Conservation (phyloP, 441 rosid species). For the Jatropha multifida region DNA sequence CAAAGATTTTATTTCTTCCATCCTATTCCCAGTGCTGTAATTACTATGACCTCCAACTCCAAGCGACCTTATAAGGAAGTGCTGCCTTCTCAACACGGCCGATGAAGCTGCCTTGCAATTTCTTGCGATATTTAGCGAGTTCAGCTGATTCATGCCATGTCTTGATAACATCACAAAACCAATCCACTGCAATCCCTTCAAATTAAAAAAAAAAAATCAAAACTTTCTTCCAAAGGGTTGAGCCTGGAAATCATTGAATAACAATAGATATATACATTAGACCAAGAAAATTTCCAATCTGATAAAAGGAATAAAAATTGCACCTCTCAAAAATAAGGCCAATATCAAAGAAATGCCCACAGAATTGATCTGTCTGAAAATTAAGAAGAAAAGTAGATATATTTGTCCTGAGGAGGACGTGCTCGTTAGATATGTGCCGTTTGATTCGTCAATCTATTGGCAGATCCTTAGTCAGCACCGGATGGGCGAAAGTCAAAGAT, state of each 20-base stretch:
- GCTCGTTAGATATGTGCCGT: constrained; percentile 4
- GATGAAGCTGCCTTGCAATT: constrained; percentile 35
- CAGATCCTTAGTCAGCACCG: constrained; percentile 6
- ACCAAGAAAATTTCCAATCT: background rate
- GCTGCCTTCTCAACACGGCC: constrained; percentile 68
- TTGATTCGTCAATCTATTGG: background rate
- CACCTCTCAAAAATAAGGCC: constrained; percentile 8
- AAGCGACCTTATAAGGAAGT: constrained; percentile 53
- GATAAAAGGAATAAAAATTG: background rate
- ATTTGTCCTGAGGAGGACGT: background rate
- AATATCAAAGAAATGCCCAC: constrained; percentile 1
- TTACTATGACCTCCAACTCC: constrained; percentile 30
- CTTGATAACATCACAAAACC: constrained; percentile 44
- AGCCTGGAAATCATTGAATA: background rate
- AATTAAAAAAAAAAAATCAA: background rate
- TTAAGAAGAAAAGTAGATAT: background rate
- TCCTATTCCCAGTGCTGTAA: constrained; percentile 22
- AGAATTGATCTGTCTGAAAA: background rate
- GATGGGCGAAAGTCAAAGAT: background rate
- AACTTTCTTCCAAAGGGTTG: background rate
- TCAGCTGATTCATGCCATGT: constrained; percentile 43
- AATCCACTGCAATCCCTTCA: background rate
- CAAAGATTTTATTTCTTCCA: constrained; percentile 39
- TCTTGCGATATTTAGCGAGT: constrained; percentile 28
- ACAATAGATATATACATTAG: background rate